Evolutionary conservation across 2,329 filamentous ascomycete species (phyloP), one percentile per base, ranked within the genome.

Genomic region (Aotearoamyces nothofagi): DNA sequence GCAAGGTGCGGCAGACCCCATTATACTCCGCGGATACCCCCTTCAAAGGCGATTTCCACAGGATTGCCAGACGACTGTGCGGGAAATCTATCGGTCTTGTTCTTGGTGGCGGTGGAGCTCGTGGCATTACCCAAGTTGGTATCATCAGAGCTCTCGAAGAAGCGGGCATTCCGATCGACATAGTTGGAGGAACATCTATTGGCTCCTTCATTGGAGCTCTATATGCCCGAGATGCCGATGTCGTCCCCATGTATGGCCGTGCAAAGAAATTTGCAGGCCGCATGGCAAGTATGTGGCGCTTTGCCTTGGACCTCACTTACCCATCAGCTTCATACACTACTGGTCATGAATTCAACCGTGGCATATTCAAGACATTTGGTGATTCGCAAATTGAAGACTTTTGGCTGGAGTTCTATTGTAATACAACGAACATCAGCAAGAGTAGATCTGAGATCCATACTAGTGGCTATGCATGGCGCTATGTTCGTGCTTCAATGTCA

Each of bases 231-330:
- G 90, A 98, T 49, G 90, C 87, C 7, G 92, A 98, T 47, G 76
- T 94, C 1, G 87, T 98, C 4, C 90, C 90, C 9, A 93, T 96
- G 69, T 93, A 92, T 45, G 90, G 90, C 1, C 70, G 92, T 25
- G 84, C 84, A 9, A 98, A 98, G 66, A 94, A 94, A 51, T 98
- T 98, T 51, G 72, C 90, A 0, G 86, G 90, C 4, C 78, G 92
- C n/a, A 98, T 98, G 92, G 83, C 82, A 24, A 96, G 87, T 53
- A 82, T 96, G 57, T 98, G 90, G 90, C 74, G 90, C n/a, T 94
- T 98, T 51, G 86, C 86, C 1, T 62, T 98, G 3, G 90, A 98
- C 48, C 55, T 98, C 43, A 98, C 90, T 0, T 98, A 98, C 51
- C 90, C 90, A 0, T 90, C 87, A 5, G 83, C 82, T 5, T 93